Evolutionary conservation across 305 asterid species (phyloP).

Genomic region (Solanum aculeatissimum): DNA sequence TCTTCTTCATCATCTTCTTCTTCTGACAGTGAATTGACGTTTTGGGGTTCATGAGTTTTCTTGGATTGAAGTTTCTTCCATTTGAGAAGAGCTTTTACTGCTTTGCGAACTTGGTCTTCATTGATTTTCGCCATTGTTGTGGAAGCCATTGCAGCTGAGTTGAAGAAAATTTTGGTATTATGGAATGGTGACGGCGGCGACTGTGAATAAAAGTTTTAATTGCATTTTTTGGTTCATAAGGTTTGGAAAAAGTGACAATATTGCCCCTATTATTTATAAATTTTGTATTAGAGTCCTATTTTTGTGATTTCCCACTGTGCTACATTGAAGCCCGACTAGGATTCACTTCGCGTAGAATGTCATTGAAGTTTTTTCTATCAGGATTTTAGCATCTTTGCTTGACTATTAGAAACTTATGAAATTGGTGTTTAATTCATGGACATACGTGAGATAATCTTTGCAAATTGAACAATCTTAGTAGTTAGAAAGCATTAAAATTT

Average conservation of each 20-base stretch:
- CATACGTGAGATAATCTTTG: not conserved
- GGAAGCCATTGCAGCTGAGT: not conserved
- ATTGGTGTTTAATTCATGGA: accelerated
- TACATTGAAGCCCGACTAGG: not conserved
- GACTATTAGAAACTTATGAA: not conserved
- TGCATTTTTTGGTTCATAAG: not conserved
- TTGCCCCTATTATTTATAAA: not conserved
- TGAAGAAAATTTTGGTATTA: not conserved
- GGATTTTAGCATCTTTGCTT: not conserved
- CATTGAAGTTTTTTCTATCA: not conserved
- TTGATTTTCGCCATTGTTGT: constrained; percentile 1
- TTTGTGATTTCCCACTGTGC: not conserved
- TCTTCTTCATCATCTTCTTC: not conserved
- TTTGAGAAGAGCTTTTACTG: constrained; percentile 55
- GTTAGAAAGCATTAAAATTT: not conserved
- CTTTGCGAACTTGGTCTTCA: constrained; percentile 21
- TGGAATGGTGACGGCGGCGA: not conserved
- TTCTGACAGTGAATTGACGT: not conserved
- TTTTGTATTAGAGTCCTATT: not conserved
- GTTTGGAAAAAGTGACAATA: not conserved
- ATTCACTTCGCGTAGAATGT: not conserved
- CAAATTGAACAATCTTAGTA: accelerated
- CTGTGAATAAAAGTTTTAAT: not conserved
- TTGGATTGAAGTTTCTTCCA: constrained; percentile 33
- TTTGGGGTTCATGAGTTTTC: not conserved